These are phyloP conservation scores for Phytophthora meadii DNA, from an alignment of 352 stramenopile genomes.

Conservation along the genomic window DNA sequence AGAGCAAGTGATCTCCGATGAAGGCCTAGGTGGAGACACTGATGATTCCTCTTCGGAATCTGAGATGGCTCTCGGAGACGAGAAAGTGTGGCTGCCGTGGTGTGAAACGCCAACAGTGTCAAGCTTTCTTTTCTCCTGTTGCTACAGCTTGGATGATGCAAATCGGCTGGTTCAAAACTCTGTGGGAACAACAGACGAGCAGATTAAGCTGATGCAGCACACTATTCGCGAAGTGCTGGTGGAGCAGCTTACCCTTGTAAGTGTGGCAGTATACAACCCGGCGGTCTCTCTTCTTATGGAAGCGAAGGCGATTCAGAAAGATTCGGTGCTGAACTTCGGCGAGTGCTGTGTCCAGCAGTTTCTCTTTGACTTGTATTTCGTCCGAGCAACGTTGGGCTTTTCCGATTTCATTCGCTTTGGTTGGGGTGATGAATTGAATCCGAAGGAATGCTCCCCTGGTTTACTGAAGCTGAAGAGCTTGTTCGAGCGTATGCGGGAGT, in stretches of 20 bases:
- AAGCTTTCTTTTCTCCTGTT: slow-evolving; percentile 86
- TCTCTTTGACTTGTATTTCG: slow-evolving; percentile 92
- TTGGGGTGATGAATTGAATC: slow-evolving; percentile 84
- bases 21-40: slow-evolving; percentile 47
- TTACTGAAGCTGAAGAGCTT: slow-evolving; percentile 65
- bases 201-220: slow-evolving; percentile 67
- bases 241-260: slow-evolving; percentile 82
- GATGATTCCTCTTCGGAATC: slow-evolving; percentile 51
- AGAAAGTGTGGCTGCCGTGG: slow-evolving; percentile 89
- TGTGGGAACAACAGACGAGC: slow-evolving; percentile 44
- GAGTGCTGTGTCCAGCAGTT: slow-evolving; percentile 88
- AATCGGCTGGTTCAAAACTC: slow-evolving; percentile 66
- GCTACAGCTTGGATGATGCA: slow-evolving; percentile 83
- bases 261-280: slow-evolving; percentile 72
- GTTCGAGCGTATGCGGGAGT: slow-evolving; percentile 83
- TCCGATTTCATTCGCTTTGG: slow-evolving; percentile 90
- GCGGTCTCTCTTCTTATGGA: slow-evolving; percentile 66
- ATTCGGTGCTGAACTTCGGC: slow-evolving; percentile 78
- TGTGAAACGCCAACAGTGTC: slow-evolving; percentile 84
- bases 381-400: slow-evolving; percentile 83
- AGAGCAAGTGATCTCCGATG: slow-evolving; percentile 69
- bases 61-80: slow-evolving; percentile 53
- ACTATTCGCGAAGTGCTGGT: slow-evolving; percentile 75
- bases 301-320: slow-evolving; percentile 55
- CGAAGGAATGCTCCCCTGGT: slow-evolving; percentile 57